Evolutionary conservation across 1,139 yeast species (phyloP), one percentile per base, ranked within the genome.

Genomic region (Candida mesenterica): DNA sequence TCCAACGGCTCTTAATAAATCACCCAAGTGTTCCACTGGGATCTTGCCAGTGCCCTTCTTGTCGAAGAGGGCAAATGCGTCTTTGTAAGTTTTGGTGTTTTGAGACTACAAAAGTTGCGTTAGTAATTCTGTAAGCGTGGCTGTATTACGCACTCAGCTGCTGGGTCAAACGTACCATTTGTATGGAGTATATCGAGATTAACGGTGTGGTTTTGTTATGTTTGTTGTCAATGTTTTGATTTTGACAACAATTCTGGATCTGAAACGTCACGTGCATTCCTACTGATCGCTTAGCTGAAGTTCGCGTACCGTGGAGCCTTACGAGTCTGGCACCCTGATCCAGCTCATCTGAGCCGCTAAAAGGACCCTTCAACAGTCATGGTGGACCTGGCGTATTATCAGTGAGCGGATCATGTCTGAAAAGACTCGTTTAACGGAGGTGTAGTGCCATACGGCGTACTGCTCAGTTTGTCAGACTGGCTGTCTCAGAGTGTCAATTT

Each of bases 11-110:
- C 99, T 77, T 43, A 94, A 76, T 52, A 94, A 77, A 57, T 94
- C 98, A 28, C 97, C 98, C 40, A 94, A 75, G 42, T 87, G 83
- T 49, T 83, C 88, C 43, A 78, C 75, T n/a, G 96, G 82, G 42
- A 94, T 92, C 60, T 82, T 77, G 13, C 98, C 98, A 30, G 94
- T 87, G 28, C 97, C 98, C 55, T 89, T 87, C 67, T 90, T 90
- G 69, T 94, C 98, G 60, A 92, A 94, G 38, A 94, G 80, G 22
- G 97, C 95, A 64, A 94, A 94, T 17, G 97, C 97, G 74, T 92
- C 98, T 65, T 87, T 89, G 69, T 88, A 87, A 32, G 94, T 84
- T 60, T 85, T 86, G 30, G 73, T 69, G 52, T 68, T 68, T 57
- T 67, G 73, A 22, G 73, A 67, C 73, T 66, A 40, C n/a, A 26